phyloP scores from a whole-genome alignment of 2,329 filamentous ascomycete genomes.

The Colletotrichum sp. region DNA sequence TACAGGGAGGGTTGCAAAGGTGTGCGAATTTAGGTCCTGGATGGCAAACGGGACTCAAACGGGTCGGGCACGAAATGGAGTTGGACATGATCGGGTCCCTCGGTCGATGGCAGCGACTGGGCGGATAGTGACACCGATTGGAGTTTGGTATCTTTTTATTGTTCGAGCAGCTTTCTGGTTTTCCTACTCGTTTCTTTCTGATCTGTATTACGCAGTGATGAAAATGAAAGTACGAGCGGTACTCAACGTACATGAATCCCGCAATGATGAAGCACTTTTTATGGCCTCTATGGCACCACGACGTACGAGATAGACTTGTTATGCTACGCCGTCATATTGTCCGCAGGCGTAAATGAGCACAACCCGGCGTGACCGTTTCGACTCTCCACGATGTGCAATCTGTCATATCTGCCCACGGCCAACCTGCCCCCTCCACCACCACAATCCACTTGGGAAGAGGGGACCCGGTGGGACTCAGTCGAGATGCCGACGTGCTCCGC shows the following conservation, averaged over 20 bases:
- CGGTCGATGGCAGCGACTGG: background rate
- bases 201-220: slow-evolving; percentile 9
- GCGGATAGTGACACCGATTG: background rate
- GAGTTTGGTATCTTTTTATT: background rate
- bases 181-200: background rate
- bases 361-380: background rate
- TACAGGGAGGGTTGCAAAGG: background rate
- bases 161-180: background rate
- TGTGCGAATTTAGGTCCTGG: slow-evolving; percentile 2
- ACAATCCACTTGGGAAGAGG: background rate
- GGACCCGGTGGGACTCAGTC: background rate
- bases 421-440: background rate
- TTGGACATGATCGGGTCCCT: background rate
- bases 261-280: background rate
- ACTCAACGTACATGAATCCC: background rate
- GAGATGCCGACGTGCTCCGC: background rate
- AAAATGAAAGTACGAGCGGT: background rate
- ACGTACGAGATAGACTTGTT: background rate
- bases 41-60: slow-evolving; percentile 12
- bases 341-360: background rate
- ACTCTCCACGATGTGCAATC: background rate
- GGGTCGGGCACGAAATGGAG: background rate
- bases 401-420: background rate
- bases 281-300: background rate
- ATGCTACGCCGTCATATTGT: background rate